phyloP scores from a whole-genome alignment of 192 early-diverging fungal genomes.

The Dissophora ornata region DNA sequence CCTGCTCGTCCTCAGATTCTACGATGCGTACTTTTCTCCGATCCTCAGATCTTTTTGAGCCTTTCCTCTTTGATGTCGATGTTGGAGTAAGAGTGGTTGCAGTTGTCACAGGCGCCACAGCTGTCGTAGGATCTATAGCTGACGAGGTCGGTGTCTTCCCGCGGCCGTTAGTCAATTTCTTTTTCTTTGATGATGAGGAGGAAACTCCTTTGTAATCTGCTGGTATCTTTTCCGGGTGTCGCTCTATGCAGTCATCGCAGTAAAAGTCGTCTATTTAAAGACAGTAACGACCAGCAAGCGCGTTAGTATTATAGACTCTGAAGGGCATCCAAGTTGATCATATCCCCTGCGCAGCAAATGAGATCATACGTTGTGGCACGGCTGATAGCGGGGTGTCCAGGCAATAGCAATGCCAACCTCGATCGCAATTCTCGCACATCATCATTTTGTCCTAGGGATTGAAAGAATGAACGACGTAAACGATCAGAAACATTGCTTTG shows the following conservation, averaged over 20 bases:
- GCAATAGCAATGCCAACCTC: conserved; percentile 62
- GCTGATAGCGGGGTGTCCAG: conserved; percentile 45
- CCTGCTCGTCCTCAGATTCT: conserved; percentile 7
- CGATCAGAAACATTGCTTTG: background rate
- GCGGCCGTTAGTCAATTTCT: conserved; percentile 11
- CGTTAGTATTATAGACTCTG: too few relatives aligned
- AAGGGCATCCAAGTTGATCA: too few relatives aligned
- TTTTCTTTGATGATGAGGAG: conserved; percentile 19
- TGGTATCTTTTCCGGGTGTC: conserved; percentile 33
- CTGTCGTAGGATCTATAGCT: background rate
- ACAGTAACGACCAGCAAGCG: background rate
- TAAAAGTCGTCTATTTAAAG: conserved; percentile 55
- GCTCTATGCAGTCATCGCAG: conserved; percentile 51
- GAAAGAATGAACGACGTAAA: background rate
- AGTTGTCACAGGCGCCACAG: background rate
- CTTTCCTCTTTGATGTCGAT: conserved; percentile 18
- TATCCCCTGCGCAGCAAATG: background rate
- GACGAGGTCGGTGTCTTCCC: conserved; percentile 1
- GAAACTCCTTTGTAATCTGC: conserved; percentile 31
- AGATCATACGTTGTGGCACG: conserved; percentile 56
- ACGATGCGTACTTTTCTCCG: conserved; percentile 22
- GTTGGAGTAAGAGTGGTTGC: background rate
- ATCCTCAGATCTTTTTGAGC: conserved; percentile 5
- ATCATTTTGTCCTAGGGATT: conserved; percentile 56
- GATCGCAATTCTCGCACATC: conserved; percentile 61